Base-by-base conservation (phyloP, 306 rosid genomes). In the Dryas alaskensis region DNA sequence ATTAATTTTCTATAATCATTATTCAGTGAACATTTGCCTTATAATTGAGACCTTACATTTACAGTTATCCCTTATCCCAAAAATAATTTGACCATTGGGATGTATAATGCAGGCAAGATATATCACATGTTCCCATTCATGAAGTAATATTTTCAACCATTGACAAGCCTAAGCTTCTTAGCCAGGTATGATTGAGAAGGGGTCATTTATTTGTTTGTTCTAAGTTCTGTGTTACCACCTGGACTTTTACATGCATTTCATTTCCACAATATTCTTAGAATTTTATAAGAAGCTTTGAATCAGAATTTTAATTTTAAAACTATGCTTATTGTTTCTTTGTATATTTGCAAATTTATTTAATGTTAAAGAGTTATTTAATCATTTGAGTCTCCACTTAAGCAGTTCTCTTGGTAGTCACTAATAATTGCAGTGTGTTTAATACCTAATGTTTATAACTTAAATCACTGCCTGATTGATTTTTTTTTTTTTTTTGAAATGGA, bases 111-210 rank as follows among this genome's bases (percentile, higher is more conserved):
- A 95, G 99, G 92, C 86, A 80, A 72, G 93, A 87, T 67, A 62
- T 51, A 79, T 67, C 84, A 70, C 68, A 50, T 66, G 67, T 82
- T 53, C 90, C 85, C 2, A 79, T 87, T 61, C 97, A 95, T 73
- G 99, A 95, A 92, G 89, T 95, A 65, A 88, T 95, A 83, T 95
- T 95, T 88, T 92, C 97, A 69, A 83, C 97, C 7, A 69, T 88
- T 73, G 99, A 95, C 88, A 95, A 86, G 86, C 98, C 99, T 59
- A 95, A 95, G 91, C 93, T 92, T 80, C 93, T 95, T 75, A 95
- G 99, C 89, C 99, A 95, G 99, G 99, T 92, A 74, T 63, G 77
- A 64, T 69, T 51, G 65, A 67, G 73, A 65, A 55, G 10, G 48
- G 48, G 9, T 71, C 60, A 37, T 60, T 65, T 69, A 47, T 71